Evolutionary conservation across 2,329 filamentous ascomycete species (phyloP).

Genomic region (Myriosclerotinia duriaeana): DNA sequence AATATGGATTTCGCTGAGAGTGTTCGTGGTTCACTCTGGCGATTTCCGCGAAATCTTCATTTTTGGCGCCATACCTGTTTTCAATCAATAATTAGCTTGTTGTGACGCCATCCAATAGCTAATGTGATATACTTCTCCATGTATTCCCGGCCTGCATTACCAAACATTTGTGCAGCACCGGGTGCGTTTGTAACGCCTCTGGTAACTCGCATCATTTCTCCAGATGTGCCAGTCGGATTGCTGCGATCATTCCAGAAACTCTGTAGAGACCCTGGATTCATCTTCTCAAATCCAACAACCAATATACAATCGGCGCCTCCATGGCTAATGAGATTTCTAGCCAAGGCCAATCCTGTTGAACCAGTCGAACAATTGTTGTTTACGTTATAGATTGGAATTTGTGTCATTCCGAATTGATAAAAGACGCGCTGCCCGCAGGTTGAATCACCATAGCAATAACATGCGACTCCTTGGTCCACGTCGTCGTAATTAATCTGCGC

Average conservation of each 20-base stretch:
- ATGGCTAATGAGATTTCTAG: slow-evolving; percentile 71
- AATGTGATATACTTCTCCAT: slow-evolving; percentile 72
- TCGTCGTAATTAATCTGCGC: slow-evolving; percentile 95
- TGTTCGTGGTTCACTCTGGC: slow-evolving; percentile 90
- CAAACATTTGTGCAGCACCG: slow-evolving; percentile 89
- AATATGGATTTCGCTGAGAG: slow-evolving; percentile 90
- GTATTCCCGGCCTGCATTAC: slow-evolving; percentile 89
- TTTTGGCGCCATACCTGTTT: slow-evolving; percentile 60
- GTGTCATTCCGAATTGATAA: slow-evolving; percentile 97
- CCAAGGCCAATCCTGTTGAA: slow-evolving; percentile 86
- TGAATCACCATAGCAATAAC: slow-evolving; percentile 95
- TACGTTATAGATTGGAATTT: slow-evolving; percentile 95
- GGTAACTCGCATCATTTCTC: slow-evolving; percentile 79
- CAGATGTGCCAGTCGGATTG: slow-evolving; percentile 72
- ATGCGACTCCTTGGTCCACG: slow-evolving; percentile 91
- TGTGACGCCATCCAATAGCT: not conserved
- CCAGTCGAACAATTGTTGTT: slow-evolving; percentile 99
- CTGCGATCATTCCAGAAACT: slow-evolving; percentile 81
- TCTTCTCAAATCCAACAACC: slow-evolving; percentile 97
- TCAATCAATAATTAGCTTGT: not conserved
- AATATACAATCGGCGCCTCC: slow-evolving; percentile 85
- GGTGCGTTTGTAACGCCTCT: slow-evolving; percentile 79
- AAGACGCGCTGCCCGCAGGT: slow-evolving; percentile 96
- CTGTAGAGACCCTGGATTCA: slow-evolving; percentile 87
- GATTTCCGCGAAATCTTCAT: slow-evolving; percentile 91